A percentile compares a stretch with the other conserved stretches of the same genome.
Conservation (phyloP, 2,329 filamentous ascomycete genomes). For the Coleophoma eucalyptorum region DNA sequence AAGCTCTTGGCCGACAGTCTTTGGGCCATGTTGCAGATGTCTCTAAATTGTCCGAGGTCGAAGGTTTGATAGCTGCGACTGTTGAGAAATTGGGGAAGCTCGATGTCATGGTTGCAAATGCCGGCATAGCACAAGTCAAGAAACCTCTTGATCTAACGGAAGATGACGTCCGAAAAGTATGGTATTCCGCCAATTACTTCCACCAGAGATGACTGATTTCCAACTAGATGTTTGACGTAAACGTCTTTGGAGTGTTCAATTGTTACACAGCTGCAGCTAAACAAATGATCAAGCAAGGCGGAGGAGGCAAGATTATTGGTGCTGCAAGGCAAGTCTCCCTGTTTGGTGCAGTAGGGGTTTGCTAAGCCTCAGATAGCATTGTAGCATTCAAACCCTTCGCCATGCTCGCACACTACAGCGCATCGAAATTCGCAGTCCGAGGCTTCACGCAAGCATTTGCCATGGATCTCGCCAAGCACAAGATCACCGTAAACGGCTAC, state of each 20-base stretch:
- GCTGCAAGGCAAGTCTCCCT: constrained; percentile 18
- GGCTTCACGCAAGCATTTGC: constrained; percentile 64
- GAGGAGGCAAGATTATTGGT: constrained; percentile 29
- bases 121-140: constrained; percentile 25
- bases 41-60: constrained; percentile 27
- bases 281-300: constrained; percentile 60
- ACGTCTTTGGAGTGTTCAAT: constrained; percentile 62
- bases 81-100: constrained; percentile 21
- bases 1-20: constrained; percentile 45
- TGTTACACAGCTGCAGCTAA: constrained; percentile 60
- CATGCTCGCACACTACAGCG: constrained; percentile 57
- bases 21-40: constrained; percentile 58
- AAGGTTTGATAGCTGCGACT: constrained; percentile 19
- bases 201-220: no score
- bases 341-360: constrained; percentile 34
- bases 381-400: constrained; percentile 58
- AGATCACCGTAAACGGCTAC: constrained; percentile 66
- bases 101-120: constrained; percentile 27
- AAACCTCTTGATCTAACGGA: constrained; percentile 20
- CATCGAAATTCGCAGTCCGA: constrained; percentile 64
- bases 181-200: background rate
- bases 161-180: constrained; percentile 22
- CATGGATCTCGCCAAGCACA: constrained; percentile 60
- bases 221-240: constrained; percentile 54
- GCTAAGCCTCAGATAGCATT: constrained; percentile 29